Evolutionary conservation across 1,284 basidiomycete genomes (phyloP).

Genomic region (Malassezia restricta): DNA sequence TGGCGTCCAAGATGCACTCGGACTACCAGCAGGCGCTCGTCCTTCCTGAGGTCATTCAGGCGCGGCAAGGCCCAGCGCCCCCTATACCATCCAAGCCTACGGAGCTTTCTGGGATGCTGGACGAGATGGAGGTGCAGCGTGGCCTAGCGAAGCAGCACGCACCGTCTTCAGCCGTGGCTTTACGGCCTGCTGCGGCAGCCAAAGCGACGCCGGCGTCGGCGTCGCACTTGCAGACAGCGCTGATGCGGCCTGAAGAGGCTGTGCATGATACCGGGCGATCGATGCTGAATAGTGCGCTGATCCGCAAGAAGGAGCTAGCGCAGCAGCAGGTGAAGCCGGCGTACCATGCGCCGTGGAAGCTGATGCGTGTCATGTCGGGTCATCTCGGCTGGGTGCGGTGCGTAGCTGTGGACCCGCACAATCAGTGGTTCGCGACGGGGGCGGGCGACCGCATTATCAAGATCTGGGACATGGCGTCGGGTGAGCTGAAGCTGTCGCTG

Average conservation of each 20-base stretch:
- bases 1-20: constrained; percentile 59
- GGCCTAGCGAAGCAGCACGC: constrained; percentile 17
- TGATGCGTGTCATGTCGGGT: constrained; percentile 89
- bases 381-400: constrained; percentile 97
- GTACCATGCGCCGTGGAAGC: constrained; percentile 87
- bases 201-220: constrained; percentile 5
- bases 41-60: constrained; percentile 66
- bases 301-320: constrained; percentile 36
- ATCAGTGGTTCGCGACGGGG: constrained; percentile 96
- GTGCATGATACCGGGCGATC: constrained; percentile 13
- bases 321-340: constrained; percentile 80
- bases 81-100: constrained; percentile 16
- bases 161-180: constrained; percentile 11
- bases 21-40: constrained; percentile 79
- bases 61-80: constrained; percentile 64
- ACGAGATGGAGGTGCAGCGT: constrained; percentile 22
- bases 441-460: constrained; percentile 97
- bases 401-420: constrained; percentile 89
- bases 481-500: constrained; percentile 83
- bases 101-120: constrained; percentile 14
- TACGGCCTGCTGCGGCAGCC: constrained; percentile 4
- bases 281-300: constrained; percentile 34
- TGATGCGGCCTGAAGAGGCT: constrained; percentile 19
- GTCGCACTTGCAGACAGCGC: constrained; percentile 14
- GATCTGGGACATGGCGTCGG: constrained; percentile 96